Evolutionary conservation across 257 asterid genomes (phyloP).

Genomic region (Solanum piurae): DNA sequence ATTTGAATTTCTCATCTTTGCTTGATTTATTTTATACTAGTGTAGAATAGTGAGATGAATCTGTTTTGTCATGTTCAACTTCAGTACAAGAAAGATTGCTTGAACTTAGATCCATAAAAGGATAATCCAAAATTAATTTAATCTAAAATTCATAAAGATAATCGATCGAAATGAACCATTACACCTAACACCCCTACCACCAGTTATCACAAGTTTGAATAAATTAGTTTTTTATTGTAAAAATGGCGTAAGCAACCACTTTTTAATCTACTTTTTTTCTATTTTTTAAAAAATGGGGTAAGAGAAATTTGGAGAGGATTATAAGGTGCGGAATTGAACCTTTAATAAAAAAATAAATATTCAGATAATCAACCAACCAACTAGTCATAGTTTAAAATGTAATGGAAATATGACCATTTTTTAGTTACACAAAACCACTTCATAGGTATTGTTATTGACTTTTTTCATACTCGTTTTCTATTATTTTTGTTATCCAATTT

Average conservation of each 20-base stretch:
- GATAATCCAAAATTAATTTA: neutral
- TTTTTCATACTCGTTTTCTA: neutral
- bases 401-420: neutral
- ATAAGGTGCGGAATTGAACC: no score
- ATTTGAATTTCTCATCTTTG: neutral
- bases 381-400: neutral
- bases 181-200: neutral
- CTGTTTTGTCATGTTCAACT: neutral
- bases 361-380: no score
- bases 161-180: neutral
- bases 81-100: neutral
- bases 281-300: no score
- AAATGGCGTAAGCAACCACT: no score
- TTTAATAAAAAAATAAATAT: no score
- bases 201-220: neutral
- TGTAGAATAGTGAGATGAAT: neutral
- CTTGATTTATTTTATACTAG: neutral
- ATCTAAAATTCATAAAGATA: no score
- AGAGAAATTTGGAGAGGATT: no score
- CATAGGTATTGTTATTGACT: neutral
- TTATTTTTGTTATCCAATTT: neutral
- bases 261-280: no score
- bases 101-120: neutral
- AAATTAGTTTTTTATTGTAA: no score
- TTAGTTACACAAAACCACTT: no score